Percentiles rank a stretch among this genome's conserved stretches.
These are phyloP conservation scores for Cornus florida DNA, from an alignment of 148 eudicot species.

Conservation along the genomic window DNA sequence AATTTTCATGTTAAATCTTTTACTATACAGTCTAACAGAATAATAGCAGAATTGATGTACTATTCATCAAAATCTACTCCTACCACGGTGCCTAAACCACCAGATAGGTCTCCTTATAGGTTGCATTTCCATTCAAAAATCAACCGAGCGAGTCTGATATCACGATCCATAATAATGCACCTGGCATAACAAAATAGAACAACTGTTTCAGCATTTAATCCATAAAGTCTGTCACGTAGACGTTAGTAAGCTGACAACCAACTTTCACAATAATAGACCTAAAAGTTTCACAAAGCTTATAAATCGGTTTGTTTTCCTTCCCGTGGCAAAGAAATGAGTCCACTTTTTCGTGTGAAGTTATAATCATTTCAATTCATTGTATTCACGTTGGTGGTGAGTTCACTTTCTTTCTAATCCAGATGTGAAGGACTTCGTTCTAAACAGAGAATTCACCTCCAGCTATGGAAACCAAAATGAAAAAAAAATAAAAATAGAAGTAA, in stretches of 20 bases:
- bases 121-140: background rate
- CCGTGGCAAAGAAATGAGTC: background rate
- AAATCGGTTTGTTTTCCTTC: background rate
- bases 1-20: too few relatives aligned
- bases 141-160: background rate
- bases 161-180: slow-evolving; percentile 17
- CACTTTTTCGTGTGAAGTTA: background rate
- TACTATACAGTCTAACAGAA: too few relatives aligned
- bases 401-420: background rate
- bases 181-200: slow-evolving; percentile 4
- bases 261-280: background rate
- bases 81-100: too few relatives aligned
- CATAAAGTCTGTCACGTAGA: background rate
- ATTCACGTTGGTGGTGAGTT: background rate
- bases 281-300: background rate
- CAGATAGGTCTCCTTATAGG: background rate
- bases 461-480: background rate
- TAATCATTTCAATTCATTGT: background rate
- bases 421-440: background rate
- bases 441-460: too few relatives aligned
- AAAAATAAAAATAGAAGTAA: too few relatives aligned
- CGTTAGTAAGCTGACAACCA: background rate
- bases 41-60: too few relatives aligned
- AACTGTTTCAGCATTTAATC: background rate
- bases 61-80: too few relatives aligned